Evolutionary conservation across 768 basidiomycete genomes (phyloP).

Genomic region (Hortiboletus flavorubellus): DNA sequence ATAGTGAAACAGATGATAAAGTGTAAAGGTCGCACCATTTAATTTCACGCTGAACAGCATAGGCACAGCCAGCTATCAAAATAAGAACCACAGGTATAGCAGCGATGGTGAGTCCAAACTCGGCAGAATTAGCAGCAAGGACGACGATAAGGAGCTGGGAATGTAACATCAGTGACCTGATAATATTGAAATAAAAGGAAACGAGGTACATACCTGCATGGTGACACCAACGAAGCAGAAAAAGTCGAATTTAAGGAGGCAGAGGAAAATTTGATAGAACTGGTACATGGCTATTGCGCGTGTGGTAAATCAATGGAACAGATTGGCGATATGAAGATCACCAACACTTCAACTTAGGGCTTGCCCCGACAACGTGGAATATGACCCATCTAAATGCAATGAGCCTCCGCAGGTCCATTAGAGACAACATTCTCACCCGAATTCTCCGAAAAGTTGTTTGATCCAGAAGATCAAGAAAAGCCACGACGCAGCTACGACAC

Average conservation of each 20-base stretch:
- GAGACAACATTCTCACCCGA: constrained; percentile 54
- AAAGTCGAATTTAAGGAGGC: constrained; percentile 87
- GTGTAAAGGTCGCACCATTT: constrained; percentile 53
- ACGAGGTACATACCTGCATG: constrained; percentile 58
- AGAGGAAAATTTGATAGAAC: constrained; percentile 84
- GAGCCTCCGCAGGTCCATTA: background rate
- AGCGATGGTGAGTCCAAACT: constrained; percentile 79
- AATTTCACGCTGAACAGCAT: constrained; percentile 77
- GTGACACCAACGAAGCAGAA: constrained; percentile 86
- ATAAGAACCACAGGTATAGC: constrained; percentile 78
- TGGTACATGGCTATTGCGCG: constrained; percentile 72
- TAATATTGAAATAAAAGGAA: background rate
- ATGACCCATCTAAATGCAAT: constrained; percentile 69
- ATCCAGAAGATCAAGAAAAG: constrained; percentile 64
- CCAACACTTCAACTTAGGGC: constrained; percentile 79
- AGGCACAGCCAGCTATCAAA: constrained; percentile 59
- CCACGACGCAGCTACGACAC: constrained; percentile 65
- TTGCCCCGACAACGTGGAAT: constrained; percentile 86
- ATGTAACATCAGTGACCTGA: background rate
- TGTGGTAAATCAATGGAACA: background rate
- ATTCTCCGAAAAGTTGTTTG: constrained; percentile 71
- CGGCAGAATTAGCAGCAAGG: constrained; percentile 56
- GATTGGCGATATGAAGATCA: background rate
- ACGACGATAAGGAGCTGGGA: constrained; percentile 80
- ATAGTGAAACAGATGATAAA: background rate